These are phyloP conservation scores for Selaginella moellendorffii DNA, from an alignment of 75 land plant species.

Conservation along the genomic window DNA sequence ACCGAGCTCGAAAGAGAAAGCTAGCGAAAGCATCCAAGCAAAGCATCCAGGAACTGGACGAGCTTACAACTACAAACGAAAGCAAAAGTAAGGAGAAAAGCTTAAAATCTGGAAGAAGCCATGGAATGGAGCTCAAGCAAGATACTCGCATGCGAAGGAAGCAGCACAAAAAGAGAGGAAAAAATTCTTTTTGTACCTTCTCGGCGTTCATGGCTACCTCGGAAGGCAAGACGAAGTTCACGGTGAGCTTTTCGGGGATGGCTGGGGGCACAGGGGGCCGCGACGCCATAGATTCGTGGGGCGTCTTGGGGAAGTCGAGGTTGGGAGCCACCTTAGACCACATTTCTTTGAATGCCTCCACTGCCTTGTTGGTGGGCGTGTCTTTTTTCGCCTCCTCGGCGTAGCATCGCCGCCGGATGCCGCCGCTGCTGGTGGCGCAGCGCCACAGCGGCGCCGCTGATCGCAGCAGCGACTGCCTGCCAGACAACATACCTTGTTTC, in stretches of 20 bases:
- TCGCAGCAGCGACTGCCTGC: background rate
- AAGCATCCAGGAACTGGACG: no score
- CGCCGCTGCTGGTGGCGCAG: background rate
- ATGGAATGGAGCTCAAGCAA: no score
- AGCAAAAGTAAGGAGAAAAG: no score
- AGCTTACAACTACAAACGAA: no score
- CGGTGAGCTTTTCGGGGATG: slow-evolving; percentile 73
- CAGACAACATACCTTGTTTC: background rate
- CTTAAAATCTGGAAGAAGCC: no score
- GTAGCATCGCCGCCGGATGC: background rate
- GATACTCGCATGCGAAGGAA: no score
- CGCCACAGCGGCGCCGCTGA: background rate
- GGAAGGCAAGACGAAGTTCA: slow-evolving; percentile 77
- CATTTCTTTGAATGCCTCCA: slow-evolving; percentile 31
- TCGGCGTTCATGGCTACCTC: slow-evolving; percentile 40
- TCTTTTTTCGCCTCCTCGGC: slow-evolving; percentile 12
- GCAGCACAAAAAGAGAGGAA: background rate
- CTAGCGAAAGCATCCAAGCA: no score
- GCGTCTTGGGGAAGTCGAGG: slow-evolving; percentile 58
- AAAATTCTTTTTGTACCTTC: no score
- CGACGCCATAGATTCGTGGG: slow-evolving; percentile 46
- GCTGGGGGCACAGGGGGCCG: slow-evolving; percentile 51
- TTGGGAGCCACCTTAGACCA: slow-evolving; percentile 58
- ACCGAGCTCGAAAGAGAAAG: no score
- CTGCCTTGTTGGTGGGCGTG: slow-evolving; percentile 20